Conservation (phyloP, 306 rosid genomes). For the Mimosa bimucronata region DNA sequence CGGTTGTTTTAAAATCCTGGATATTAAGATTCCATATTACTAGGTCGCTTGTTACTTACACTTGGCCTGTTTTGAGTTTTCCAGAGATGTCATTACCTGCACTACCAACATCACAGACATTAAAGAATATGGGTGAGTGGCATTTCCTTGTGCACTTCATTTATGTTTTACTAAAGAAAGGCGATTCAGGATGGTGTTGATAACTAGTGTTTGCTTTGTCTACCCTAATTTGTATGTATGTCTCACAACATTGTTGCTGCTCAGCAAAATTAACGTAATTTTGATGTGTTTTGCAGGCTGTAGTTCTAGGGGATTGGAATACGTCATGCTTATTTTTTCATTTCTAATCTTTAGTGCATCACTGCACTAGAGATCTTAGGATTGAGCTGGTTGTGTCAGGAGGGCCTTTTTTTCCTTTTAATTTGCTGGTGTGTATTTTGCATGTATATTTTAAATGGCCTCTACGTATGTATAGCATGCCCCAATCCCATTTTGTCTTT, state of each 20-base stretch:
- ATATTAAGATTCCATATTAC: conserved; percentile 27
- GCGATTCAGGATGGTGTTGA: background rate
- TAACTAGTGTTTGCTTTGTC: background rate
- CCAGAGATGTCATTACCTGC: conserved; percentile 99
- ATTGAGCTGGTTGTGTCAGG: conserved; percentile 45
- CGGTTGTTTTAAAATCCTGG: background rate
- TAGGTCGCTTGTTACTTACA: conserved; percentile 23
- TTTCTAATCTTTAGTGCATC: conserved; percentile 61
- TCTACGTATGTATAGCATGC: conserved; percentile 66
- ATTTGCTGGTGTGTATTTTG: conserved; percentile 50
- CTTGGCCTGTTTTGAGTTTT: conserved; percentile 32
- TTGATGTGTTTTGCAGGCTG: conserved; percentile 70
- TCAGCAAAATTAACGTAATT: conserved; percentile 28
- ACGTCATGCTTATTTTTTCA: conserved; percentile 70
- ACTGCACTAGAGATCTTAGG: conserved; percentile 55
- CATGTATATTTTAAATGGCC: conserved; percentile 60
- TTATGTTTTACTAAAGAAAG: background rate
- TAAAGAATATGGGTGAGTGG: conserved; percentile 79
- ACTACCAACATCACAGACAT: conserved; percentile 80
- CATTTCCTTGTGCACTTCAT: conserved; percentile 26
- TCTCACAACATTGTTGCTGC: background rate
- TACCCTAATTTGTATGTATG: too few species aligned
- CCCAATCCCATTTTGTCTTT: background rate
- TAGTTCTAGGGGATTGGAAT: conserved; percentile 53
- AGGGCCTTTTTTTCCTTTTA: conserved; percentile 47